Conservation (phyloP, 805 yeast species). For the Starmerella apis region DNA sequence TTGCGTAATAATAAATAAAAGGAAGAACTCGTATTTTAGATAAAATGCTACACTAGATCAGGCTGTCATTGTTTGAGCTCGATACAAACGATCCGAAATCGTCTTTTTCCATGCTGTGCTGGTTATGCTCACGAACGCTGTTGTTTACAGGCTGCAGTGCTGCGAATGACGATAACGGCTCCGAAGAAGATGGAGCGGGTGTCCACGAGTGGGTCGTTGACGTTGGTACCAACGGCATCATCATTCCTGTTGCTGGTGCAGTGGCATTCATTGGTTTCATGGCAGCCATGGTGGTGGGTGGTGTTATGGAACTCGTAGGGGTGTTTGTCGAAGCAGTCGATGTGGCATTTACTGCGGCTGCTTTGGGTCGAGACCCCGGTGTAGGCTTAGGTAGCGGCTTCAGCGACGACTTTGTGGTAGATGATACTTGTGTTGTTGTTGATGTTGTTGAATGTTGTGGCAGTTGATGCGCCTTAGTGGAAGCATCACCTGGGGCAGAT, state of each 20-base stretch:
- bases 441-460: background rate
- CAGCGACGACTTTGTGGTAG: background rate
- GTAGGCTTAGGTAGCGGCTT: background rate
- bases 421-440: background rate
- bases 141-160: slow-evolving; percentile 11
- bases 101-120: background rate
- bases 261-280: background rate
- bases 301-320: background rate
- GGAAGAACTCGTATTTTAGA: too few relatives aligned
- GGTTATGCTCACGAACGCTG: background rate
- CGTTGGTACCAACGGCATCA: background rate
- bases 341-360: background rate
- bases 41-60: background rate
- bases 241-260: background rate
- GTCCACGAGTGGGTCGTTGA: background rate
- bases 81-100: slow-evolving; percentile 11
- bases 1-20: slow-evolving; percentile 29
- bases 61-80: slow-evolving; percentile 3
- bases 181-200: background rate
- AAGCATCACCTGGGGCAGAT: background rate
- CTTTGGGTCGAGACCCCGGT: slow-evolving; percentile 3
- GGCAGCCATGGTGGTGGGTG: background rate
- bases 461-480: too few relatives aligned
- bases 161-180: background rate
- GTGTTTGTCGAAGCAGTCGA: background rate